Evolutionary conservation across 257 asterid species (phyloP), one percentile per base, ranked within the genome.

Genomic region (Solanum raphanifolium): DNA sequence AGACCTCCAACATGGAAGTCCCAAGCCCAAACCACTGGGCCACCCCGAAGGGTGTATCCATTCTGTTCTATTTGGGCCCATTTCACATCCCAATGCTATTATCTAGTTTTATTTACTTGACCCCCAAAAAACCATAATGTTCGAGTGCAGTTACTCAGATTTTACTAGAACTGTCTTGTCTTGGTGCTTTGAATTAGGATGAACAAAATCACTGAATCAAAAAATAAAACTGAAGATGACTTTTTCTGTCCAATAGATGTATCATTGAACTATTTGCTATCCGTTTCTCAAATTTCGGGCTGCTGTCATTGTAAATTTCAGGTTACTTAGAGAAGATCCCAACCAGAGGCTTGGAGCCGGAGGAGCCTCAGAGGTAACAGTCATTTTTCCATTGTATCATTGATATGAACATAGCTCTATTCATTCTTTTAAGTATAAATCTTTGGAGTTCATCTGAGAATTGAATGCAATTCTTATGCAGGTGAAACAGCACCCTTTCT

Each of bases 251-350:
- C 34, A 81, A 46, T 11, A 43, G 68, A 81, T 43, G 85, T 81
- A 46, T 46, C 85, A 81, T 46, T 29, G 85, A 81, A 27, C 85
- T 43, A 79, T 43, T 13, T 41, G 13, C 27, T 78, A 81, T 81
- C 85, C 16, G 5, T 81, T 81, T 29, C 85, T 81, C 27, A 46
- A 36, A 46, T 27, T 81, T 46, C 29, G 20, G 68, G 85, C 3
- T 81, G 85, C 69, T 82, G 85, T 82, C 29, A 9, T 48, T 48
- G 69, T 46, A 18, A 81, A 82, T 82, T 88, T 74, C 93, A 97
- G 99, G 92, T 91, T 97, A 90, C 89, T 97, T 88, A 97, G 96
- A 9, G 99, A 97, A 93, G 99, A 95, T 94, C 99, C 99, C 29
- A 92, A 93, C 92, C 96, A 94, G 92, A 93, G 99, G 92, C 98